Conservation (phyloP, 257 asterid species). For the Osmanthus fragrans region DNA sequence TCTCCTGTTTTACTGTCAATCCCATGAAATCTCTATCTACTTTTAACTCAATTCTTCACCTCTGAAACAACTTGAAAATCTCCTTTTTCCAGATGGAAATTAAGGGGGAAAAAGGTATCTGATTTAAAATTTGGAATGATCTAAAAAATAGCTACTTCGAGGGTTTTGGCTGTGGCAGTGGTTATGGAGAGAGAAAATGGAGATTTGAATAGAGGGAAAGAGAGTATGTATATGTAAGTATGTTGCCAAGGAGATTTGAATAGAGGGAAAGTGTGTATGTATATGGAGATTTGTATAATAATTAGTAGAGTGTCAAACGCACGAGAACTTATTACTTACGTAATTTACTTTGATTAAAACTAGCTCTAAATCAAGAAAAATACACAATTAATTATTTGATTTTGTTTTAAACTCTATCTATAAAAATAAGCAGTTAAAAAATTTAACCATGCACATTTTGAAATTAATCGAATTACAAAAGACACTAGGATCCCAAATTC, state of each 20-base stretch:
- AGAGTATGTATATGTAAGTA: not conserved
- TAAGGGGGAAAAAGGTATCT: not conserved
- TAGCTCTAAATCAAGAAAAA: too few species aligned
- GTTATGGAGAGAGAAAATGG: conserved; percentile 21
- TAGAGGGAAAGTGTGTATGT: not conserved
- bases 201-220: conserved; percentile 2
- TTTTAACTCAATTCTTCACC: not conserved
- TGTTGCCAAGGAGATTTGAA: not conserved
- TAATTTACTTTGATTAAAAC: too few species aligned
- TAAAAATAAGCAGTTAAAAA: too few species aligned
- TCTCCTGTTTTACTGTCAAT: conserved; percentile 63
- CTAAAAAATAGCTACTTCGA: not conserved
- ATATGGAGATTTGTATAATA: not conserved
- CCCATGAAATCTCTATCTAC: conserved; percentile 88
- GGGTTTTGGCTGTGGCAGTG: not conserved
- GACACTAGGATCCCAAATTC: too few species aligned
- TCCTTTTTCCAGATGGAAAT: not conserved
- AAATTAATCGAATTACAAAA: too few species aligned
- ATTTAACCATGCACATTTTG: too few species aligned
- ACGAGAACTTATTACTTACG: too few species aligned
- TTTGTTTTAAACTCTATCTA: too few species aligned
- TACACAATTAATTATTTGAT: too few species aligned
- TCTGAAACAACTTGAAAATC: not conserved
- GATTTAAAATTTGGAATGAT: too few species aligned
- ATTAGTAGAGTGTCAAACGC: too few species aligned